Evolutionary conservation across 495 filamentous ascomycete genomes (phyloP).

Genomic region (Astrothelium subdiscretum): DNA sequence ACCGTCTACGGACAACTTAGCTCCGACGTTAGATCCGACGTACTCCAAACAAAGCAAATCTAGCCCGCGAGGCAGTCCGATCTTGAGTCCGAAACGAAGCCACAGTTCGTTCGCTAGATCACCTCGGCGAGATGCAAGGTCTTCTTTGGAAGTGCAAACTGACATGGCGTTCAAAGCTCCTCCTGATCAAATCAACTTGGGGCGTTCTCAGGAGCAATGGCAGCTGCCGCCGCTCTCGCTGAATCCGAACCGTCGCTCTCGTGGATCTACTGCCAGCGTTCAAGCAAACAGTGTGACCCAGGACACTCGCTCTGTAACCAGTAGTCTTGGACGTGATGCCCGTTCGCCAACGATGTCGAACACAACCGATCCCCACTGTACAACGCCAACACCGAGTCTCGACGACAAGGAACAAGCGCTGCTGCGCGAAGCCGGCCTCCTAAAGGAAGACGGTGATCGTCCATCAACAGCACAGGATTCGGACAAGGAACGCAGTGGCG

Average conservation of each 20-base stretch:
- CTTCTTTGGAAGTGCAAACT: conserved; percentile 14
- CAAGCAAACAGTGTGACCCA: conserved; percentile 13
- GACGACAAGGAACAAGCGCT: conserved; percentile 41
- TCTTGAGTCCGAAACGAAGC: conserved; percentile 9
- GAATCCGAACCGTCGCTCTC: background rate
- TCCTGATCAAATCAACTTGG: conserved; percentile 22
- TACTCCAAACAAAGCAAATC: conserved; percentile 22
- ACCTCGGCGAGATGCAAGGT: conserved; percentile 16
- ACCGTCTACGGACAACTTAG: conserved; percentile 24
- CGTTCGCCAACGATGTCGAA: conserved; percentile 7
- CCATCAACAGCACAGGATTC: conserved; percentile 26
- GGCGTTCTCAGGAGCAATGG: conserved; percentile 39
- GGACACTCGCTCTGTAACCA: conserved; percentile 8
- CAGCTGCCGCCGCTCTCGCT: conserved; percentile 38
- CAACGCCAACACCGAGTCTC: conserved; percentile 27
- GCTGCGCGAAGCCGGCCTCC: conserved; percentile 36
- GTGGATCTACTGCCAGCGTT: conserved; percentile 20
- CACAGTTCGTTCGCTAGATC: conserved; percentile 11
- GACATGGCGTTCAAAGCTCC: conserved; percentile 25
- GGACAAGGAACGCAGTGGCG: conserved; percentile 14
- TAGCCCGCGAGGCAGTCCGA: conserved; percentile 6
- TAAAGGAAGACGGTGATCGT: conserved; percentile 34
- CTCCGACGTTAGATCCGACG: conserved; percentile 20
- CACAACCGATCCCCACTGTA: conserved; percentile 27
- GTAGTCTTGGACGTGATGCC: background rate